Conservation (phyloP, 352 stramenopile genomes). For the Pythium rishiriense region DNA sequence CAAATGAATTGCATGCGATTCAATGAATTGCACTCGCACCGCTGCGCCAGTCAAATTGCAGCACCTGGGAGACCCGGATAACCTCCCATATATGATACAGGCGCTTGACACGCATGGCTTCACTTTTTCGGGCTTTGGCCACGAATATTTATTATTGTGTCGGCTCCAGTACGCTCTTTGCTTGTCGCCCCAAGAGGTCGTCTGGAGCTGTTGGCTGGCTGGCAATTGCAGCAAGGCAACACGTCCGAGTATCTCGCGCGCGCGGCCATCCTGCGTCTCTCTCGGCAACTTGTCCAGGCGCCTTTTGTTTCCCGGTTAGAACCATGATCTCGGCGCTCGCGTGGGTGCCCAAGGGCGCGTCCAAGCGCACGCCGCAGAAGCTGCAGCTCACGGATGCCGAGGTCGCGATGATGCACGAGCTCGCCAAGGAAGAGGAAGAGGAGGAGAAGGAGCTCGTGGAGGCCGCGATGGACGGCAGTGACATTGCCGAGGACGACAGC, state of each 20-base stretch:
- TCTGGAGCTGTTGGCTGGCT: slow-evolving; percentile 22
- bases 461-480: slow-evolving; percentile 45
- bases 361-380: slow-evolving; percentile 75
- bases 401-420: slow-evolving; percentile 78
- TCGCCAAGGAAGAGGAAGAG: slow-evolving; percentile 68
- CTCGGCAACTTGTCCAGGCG: too few relatives aligned
- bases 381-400: slow-evolving; percentile 85
- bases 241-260: not conserved
- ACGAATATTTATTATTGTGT: slow-evolving; percentile 18
- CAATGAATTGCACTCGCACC: slow-evolving; percentile 31
- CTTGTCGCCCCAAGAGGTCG: slow-evolving; percentile 16
- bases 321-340: slow-evolving; percentile 62
- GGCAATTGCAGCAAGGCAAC: slow-evolving; percentile 9
- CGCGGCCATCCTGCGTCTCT: not conserved
- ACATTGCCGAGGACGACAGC: slow-evolving; percentile 37
- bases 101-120: slow-evolving; percentile 26
- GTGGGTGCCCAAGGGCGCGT: slow-evolving; percentile 58
- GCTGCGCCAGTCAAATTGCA: slow-evolving; percentile 25
- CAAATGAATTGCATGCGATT: slow-evolving; percentile 31
- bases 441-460: slow-evolving; percentile 45
- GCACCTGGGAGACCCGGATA: slow-evolving; percentile 3
- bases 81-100: slow-evolving; percentile 21
- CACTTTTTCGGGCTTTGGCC: not conserved
- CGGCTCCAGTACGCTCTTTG: slow-evolving; percentile 12
- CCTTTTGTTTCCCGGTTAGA: too few relatives aligned